Evolutionary conservation across 2,329 filamentous ascomycete genomes (phyloP).

Genomic region (Trichoderma cornu-damae): DNA sequence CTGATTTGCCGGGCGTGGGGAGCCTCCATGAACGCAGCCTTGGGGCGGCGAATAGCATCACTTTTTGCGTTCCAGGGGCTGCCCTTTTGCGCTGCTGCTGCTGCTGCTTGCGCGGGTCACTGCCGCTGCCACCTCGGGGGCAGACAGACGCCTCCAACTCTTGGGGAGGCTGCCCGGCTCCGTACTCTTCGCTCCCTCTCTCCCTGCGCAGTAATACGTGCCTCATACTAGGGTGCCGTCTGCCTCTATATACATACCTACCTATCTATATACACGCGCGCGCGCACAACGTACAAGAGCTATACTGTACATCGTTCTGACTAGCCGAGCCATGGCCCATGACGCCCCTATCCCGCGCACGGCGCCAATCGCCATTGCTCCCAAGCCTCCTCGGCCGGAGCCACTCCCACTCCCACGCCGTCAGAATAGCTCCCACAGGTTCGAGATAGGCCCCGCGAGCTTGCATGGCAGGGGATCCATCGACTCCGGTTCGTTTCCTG

Average conservation of each 20-base stretch:
- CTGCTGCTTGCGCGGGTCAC: no score
- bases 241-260: not conserved
- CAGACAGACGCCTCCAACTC: no score
- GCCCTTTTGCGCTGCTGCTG: not conserved
- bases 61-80: not conserved
- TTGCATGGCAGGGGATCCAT: slow-evolving; percentile 49
- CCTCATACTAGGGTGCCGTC: not conserved
- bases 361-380: slow-evolving; percentile 61
- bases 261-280: not conserved
- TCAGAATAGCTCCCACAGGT: slow-evolving; percentile 43
- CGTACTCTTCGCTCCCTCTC: no score
- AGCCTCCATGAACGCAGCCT: slow-evolving; percentile 1
- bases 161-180: no score
- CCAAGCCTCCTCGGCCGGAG: slow-evolving; percentile 48
- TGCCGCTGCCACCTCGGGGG: no score
- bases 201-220: not conserved
- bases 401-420: slow-evolving; percentile 40
- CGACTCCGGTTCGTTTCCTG: slow-evolving; percentile 41
- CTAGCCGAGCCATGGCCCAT: slow-evolving; percentile 41
- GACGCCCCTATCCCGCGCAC: slow-evolving; percentile 53
- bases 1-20: slow-evolving; percentile 6
- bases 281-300: not conserved
- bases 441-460: slow-evolving; percentile 47
- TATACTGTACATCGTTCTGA: not conserved
- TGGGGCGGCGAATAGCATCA: slow-evolving; percentile 14